Percentiles rank a stretch among this genome's conserved stretches.
Conservation (phyloP, 2,329 filamentous ascomycete species). For the Curvularia spicifera region DNA sequence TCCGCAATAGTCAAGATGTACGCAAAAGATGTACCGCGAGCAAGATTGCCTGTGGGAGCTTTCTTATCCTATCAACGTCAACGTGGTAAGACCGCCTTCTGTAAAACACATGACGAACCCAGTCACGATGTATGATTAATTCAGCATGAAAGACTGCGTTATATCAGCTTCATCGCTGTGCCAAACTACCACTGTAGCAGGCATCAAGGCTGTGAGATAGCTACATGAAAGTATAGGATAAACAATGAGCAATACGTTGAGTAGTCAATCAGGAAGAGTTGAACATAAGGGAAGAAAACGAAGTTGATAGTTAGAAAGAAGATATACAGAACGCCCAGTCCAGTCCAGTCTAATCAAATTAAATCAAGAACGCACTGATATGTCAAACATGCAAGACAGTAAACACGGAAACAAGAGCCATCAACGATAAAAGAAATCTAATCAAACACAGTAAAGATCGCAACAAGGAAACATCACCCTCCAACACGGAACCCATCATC, state of each 20-base stretch:
- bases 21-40: constrained; percentile 29
- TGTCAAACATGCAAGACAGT: not conserved
- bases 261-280: constrained; percentile 35
- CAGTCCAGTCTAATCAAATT: not conserved
- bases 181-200: constrained; percentile 44
- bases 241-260: not conserved
- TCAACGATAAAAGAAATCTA: too few species aligned
- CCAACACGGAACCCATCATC: not conserved
- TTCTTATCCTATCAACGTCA: not conserved
- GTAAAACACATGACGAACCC: constrained; percentile 44
- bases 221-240: constrained; percentile 41
- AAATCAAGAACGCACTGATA: not conserved
- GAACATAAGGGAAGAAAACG: not conserved
- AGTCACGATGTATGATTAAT: constrained; percentile 39
- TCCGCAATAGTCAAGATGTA: constrained; percentile 14
- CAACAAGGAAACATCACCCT: not conserved
- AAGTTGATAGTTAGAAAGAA: not conserved
- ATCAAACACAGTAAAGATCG: not conserved
- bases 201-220: constrained; percentile 48
- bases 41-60: constrained; percentile 45
- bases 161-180: constrained; percentile 41
- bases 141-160: constrained; percentile 46
- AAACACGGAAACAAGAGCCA: not conserved
- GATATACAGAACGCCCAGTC: not conserved
- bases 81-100: too few species aligned